Evolutionary conservation across 768 basidiomycete genomes (phyloP).

Genomic region (Tylopilus sp.): DNA sequence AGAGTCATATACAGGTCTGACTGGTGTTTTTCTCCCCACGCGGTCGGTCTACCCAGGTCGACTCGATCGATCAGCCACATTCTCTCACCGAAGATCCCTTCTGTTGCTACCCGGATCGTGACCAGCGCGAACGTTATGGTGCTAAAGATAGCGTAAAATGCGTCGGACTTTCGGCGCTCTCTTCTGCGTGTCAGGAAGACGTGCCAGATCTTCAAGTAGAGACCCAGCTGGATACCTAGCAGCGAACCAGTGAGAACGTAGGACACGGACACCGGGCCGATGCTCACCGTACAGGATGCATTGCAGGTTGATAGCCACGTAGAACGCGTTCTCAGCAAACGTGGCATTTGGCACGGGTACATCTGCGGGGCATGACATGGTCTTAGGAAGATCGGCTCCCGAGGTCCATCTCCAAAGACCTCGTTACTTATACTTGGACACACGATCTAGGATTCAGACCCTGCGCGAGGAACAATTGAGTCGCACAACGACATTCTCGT

Average conservation of each 20-base stretch:
- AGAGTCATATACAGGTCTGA: slow-evolving; percentile 20
- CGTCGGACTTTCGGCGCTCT: background rate
- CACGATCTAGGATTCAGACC: background rate
- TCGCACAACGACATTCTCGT: background rate
- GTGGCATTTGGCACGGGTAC: background rate
- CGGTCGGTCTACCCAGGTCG: slow-evolving; percentile 33
- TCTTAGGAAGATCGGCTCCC: background rate
- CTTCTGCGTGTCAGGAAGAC: background rate
- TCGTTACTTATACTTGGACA: background rate
- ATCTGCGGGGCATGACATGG: background rate
- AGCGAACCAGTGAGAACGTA: background rate
- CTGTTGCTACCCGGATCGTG: slow-evolving; percentile 24
- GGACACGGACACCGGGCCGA: background rate
- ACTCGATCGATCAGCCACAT: slow-evolving; percentile 33
- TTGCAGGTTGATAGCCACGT: slow-evolving; percentile 1
- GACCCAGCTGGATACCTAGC: slow-evolving; percentile 12
- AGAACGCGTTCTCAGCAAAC: background rate
- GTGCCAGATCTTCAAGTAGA: slow-evolving; percentile 16
- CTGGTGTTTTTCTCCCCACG: slow-evolving; percentile 24
- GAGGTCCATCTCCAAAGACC: too few relatives aligned
- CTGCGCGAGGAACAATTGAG: background rate
- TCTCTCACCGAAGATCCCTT: slow-evolving; percentile 19
- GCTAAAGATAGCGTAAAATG: slow-evolving; percentile 13
- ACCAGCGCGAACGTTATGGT: slow-evolving; percentile 20
- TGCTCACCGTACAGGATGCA: slow-evolving; percentile 3